A percentile compares a stretch with the other conserved stretches of the same genome.
These are phyloP conservation scores for Dalbergia cochinchinensis DNA, from an alignment of 306 rosid genomes.

Conservation along the genomic window DNA sequence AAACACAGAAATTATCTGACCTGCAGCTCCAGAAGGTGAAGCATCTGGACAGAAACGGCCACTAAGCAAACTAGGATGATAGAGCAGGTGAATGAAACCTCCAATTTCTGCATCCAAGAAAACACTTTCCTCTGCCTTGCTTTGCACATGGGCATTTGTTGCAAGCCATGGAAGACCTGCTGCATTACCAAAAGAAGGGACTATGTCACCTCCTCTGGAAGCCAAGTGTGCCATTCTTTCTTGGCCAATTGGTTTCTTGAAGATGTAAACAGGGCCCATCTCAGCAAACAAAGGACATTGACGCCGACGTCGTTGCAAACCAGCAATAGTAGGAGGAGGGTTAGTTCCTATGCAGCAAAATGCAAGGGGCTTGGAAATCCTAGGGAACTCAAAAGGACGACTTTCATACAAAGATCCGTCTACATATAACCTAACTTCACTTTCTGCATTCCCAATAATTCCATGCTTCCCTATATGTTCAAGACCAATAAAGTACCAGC, in stretches of 20 bases:
- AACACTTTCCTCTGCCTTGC: constrained; percentile 81
- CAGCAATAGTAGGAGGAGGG: constrained; percentile 99
- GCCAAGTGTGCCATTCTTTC: constrained; percentile 92
- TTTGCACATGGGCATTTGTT: constrained; percentile 69
- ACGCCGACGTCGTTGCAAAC: constrained; percentile 98
- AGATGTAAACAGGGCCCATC: constrained; percentile 97
- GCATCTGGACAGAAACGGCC: constrained; percentile 99
- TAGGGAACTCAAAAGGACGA: constrained; percentile 92
- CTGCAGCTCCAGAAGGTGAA: constrained; percentile 96
- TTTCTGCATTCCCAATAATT: constrained; percentile 83
- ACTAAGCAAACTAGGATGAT: constrained; percentile 90
- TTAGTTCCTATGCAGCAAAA: constrained; percentile 99
- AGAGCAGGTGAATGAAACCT: constrained; percentile 88
- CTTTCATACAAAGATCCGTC: constrained; percentile 92
- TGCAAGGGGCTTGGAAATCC: constrained; percentile 92
- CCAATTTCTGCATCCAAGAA: constrained; percentile 94
- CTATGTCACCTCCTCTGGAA: constrained; percentile 89
- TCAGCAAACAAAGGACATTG: constrained; percentile 99
- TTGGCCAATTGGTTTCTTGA: constrained; percentile 92
- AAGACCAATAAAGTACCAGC: constrained; percentile 97
- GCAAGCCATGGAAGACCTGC: constrained; percentile 96
- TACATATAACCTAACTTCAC: constrained; percentile 84
- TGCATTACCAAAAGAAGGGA: constrained; percentile 95
- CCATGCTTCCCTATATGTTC: constrained; percentile 92
- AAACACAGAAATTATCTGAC: constrained; percentile 57